Conservation (phyloP, 73 alveolate genomes). For the Halteria grandinella region DNA sequence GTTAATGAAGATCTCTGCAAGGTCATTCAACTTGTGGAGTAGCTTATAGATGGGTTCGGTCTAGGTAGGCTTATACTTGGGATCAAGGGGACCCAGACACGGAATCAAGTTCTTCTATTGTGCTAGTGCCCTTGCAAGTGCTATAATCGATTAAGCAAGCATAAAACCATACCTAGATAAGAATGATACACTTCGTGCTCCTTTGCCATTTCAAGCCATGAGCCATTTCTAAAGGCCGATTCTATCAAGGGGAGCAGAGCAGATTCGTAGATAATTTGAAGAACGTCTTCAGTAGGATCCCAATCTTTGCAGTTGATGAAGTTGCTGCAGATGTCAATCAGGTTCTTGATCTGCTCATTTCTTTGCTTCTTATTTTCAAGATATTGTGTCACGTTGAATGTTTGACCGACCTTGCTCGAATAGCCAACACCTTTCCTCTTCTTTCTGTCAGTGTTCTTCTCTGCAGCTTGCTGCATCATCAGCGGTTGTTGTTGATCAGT, state of each 20-base stretch:
- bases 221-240: conserved; percentile 81
- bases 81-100: conserved; percentile 58
- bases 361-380: conserved; percentile 72
- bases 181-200: conserved; percentile 63
- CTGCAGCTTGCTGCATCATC: not conserved
- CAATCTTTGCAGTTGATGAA: conserved; percentile 72
- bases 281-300: conserved; percentile 63
- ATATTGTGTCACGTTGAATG: conserved; percentile 74
- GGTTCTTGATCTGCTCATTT: conserved; percentile 56
- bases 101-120: conserved; percentile 39
- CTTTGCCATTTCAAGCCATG: conserved; percentile 82
- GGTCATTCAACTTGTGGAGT: conserved; percentile 58
- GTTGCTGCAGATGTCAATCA: conserved; percentile 66
- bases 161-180: conserved; percentile 57
- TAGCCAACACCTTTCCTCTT: conserved; percentile 83
- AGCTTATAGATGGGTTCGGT: conserved; percentile 71
- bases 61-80: conserved; percentile 64
- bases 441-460: conserved; percentile 30
- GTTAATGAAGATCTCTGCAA: conserved; percentile 62
- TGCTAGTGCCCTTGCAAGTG: conserved; percentile 69
- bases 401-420: conserved; percentile 72
- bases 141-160: not conserved
- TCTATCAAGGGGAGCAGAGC: conserved; percentile 81
- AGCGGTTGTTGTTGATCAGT: not conserved
- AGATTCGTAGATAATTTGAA: conserved; percentile 54